phyloP scores from a whole-genome alignment of 495 filamentous ascomycete genomes.

The Bathelium albidoporum region DNA sequence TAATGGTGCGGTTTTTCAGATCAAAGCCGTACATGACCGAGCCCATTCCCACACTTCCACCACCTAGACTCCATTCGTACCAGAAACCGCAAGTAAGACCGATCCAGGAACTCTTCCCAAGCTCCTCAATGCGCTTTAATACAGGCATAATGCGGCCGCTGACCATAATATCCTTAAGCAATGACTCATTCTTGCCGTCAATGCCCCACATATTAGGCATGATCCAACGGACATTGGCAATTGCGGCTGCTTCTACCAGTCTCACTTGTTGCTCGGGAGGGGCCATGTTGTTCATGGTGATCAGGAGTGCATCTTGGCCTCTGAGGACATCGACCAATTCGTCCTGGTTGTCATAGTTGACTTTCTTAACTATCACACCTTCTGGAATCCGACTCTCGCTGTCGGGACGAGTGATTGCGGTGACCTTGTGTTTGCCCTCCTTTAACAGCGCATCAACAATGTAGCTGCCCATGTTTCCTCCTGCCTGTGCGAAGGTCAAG shows the following conservation, averaged over 20 bases:
- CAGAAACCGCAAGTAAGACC: slow-evolving; percentile 34
- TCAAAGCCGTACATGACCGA: slow-evolving; percentile 38
- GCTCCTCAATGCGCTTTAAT: slow-evolving; percentile 29
- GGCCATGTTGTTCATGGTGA: slow-evolving; percentile 36
- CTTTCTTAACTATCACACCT: slow-evolving; percentile 7
- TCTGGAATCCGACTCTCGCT: slow-evolving; percentile 9
- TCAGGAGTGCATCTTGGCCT: slow-evolving; percentile 25
- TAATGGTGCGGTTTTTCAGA: slow-evolving; percentile 29
- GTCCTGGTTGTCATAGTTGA: slow-evolving; percentile 9
- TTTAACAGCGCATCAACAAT: slow-evolving; percentile 10
- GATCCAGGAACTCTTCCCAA: slow-evolving; percentile 25
- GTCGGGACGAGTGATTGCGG: slow-evolving; percentile 14
- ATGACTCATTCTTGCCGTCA: slow-evolving; percentile 29
- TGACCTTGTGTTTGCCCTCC: slow-evolving; percentile 13
- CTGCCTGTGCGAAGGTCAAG: slow-evolving; percentile 3
- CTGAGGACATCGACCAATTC: slow-evolving; percentile 7
- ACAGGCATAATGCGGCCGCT: slow-evolving; percentile 23
- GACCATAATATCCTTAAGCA: slow-evolving; percentile 8
- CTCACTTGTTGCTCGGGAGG: slow-evolving; percentile 31
- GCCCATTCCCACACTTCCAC: background rate
- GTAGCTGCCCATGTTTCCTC: slow-evolving; percentile 10
- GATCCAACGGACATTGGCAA: slow-evolving; percentile 46
- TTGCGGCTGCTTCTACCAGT: slow-evolving; percentile 45
- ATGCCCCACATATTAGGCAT: slow-evolving; percentile 47
- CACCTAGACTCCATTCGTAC: slow-evolving; percentile 42